Base-by-base conservation (phyloP, 352 stramenopile species). In the Phytopythium litorale region DNA sequence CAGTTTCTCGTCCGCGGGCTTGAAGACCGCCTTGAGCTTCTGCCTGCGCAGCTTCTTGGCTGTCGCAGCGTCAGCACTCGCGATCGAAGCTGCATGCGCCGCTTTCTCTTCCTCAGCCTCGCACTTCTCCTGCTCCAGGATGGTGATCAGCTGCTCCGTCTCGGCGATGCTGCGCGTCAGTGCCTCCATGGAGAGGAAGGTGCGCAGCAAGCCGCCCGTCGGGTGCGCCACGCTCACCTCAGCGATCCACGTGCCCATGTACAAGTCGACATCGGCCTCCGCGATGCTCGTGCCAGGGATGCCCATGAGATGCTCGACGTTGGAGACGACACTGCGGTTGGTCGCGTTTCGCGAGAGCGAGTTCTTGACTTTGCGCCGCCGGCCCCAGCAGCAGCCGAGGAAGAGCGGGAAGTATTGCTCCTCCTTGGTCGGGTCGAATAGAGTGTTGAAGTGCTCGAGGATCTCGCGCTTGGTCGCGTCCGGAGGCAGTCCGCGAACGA, bases 221-320 rank as follows among this genome's bases (percentile, higher is more conserved):
- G 88, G 84, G 38, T 86, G 81, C 21, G 78, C 81, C 9, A 97
- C 75, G 45, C 81, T 91, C 23, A 97, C 84, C 65, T 97, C 87
- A 8, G 87, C 88, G 38, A 97, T 81, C 89, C 87, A 97, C n/a
- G 79, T 88, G 49, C 79, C 73, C 4, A 94, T 15, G 50, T 97
- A 97, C 56, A 92, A 65, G 19, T 59, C 35, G 16, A 21, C 54
- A 21, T 50, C 54, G 11, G 35, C 54, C 4, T 45, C 38, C 3
- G 38, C 64, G 23, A 78, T 75, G 8, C 53, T 78, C 16, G 59
- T 49, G 15, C 57, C 69, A 6, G 16, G 72, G 18, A 66, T 74
- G 12, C 60, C 66, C 11, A 72, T 75, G 13, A 92, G 67, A 46
- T 93, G 83, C 6, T 92, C 84, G 0, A 93, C 51, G 43, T 92